Percentiles rank a stretch among this genome's conserved stretches.
phyloP scores from a whole-genome alignment of 2,329 filamentous ascomycete genomes.

The Calonectria naviculata region DNA sequence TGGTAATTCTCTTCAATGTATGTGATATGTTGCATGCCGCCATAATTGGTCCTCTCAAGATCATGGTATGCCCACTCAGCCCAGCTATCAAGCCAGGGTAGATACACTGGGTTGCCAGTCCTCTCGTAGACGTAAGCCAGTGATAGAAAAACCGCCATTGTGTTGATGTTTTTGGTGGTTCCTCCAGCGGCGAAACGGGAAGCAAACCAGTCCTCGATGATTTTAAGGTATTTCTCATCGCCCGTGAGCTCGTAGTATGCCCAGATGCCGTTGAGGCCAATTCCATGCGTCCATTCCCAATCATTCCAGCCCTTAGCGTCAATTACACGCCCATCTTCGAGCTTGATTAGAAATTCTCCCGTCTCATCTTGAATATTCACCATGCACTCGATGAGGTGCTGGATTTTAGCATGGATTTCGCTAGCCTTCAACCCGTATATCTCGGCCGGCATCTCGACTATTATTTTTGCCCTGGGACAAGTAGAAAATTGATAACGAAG shows the following conservation, averaged over 20 bases:
- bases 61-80: constrained; percentile 87
- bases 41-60: constrained; percentile 76
- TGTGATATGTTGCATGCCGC: constrained; percentile 81
- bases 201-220: constrained; percentile 80
- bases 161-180: constrained; percentile 89
- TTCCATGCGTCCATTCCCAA: constrained; percentile 87
- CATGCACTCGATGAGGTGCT: constrained; percentile 78
- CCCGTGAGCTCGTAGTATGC: constrained; percentile 82
- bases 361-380: constrained; percentile 82
- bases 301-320: constrained; percentile 88
- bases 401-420: constrained; percentile 66
- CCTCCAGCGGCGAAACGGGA: constrained; percentile 76
- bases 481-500: not conserved
- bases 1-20: constrained; percentile 77
- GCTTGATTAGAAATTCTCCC: constrained; percentile 77
- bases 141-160: constrained; percentile 82
- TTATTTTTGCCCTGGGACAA: not conserved
- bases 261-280: constrained; percentile 84
- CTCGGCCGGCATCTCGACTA: constrained; percentile 42
- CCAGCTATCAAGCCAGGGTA: constrained; percentile 84
- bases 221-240: constrained; percentile 67
- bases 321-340: constrained; percentile 80
- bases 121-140: constrained; percentile 83
- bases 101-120: constrained; percentile 73
- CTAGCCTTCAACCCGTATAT: constrained; percentile 58